Conservation (phyloP, 164 flowering plant genomes). For the Piper betle region DNA sequence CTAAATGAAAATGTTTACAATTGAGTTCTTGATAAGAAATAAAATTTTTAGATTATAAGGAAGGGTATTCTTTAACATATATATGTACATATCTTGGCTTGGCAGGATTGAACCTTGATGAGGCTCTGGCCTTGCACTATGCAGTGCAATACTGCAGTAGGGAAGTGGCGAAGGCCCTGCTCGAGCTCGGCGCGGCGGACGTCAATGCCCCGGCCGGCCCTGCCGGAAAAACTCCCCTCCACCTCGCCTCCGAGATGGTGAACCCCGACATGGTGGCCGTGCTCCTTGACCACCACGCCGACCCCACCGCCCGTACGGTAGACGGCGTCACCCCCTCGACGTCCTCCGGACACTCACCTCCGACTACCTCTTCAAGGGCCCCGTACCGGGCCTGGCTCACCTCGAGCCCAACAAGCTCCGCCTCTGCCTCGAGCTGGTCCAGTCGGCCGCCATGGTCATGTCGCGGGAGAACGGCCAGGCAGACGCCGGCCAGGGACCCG, state of each 20-base stretch:
- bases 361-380: conserved; percentile 93
- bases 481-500: conserved; percentile 3
- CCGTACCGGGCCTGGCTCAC: conserved; percentile 29
- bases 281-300: conserved; percentile 91
- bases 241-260: conserved; percentile 93
- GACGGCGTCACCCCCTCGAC: conserved; percentile 82
- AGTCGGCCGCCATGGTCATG: conserved; percentile 84
- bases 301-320: conserved; percentile 69
- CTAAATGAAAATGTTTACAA: no score
- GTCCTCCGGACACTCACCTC: conserved; percentile 84
- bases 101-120: conserved; percentile 66
- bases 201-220: conserved; percentile 92
- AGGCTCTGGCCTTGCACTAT: conserved; percentile 80
- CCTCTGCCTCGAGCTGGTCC: conserved; percentile 89
- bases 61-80: no score
- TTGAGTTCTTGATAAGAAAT: no score
- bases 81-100: no score
- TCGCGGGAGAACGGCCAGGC: conserved; percentile 63
- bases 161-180: conserved; percentile 37
- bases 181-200: neutral
- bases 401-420: conserved; percentile 95
- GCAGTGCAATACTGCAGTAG: conserved; percentile 87
- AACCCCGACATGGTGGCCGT: conserved; percentile 99
- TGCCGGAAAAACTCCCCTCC: conserved; percentile 77
- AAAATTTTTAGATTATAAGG: no score